phyloP scores from a whole-genome alignment of 805 yeast genomes.

The Candida schatavii region DNA sequence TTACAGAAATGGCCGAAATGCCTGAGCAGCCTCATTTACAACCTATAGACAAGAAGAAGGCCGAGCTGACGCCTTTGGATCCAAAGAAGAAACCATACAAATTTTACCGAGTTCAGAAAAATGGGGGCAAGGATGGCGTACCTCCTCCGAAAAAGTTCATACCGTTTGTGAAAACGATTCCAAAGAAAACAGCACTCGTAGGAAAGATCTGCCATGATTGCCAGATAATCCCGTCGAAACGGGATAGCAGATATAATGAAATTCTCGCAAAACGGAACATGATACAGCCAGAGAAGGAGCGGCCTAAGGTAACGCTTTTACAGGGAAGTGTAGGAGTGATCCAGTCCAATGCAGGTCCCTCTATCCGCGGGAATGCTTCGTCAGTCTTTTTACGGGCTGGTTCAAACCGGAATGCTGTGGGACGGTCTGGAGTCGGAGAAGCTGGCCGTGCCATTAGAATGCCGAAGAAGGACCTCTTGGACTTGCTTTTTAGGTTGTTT shows the following conservation, averaged over 20 bases:
- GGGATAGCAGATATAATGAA: constrained; percentile 67
- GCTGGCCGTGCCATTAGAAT: constrained; percentile 92
- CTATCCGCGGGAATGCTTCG: constrained; percentile 63
- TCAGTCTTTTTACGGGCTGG: constrained; percentile 60
- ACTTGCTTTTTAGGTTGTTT: constrained; percentile 80
- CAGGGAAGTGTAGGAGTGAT: constrained; percentile 84
- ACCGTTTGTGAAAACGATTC: constrained; percentile 86
- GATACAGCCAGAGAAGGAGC: constrained; percentile 48
- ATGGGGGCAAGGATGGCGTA: constrained; percentile 15
- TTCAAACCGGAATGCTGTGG: constrained; percentile 41
- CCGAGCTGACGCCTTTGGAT: constrained; percentile 6
- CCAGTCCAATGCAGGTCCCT: constrained; percentile 82
- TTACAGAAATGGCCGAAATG: constrained; percentile 50
- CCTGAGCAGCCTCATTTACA: constrained; percentile 51
- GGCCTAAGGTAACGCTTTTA: constrained; percentile 67
- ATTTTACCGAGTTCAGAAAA: constrained; percentile 32
- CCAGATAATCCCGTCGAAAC: constrained; percentile 74
- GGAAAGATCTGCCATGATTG: constrained; percentile 95
- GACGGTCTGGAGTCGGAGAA: constrained; percentile 6
- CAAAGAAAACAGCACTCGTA: constrained; percentile 78
- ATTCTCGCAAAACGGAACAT: constrained; percentile 52
- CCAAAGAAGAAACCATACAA: constrained; percentile 12
- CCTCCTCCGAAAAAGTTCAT: constrained; percentile 41
- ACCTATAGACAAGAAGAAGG: constrained; percentile 27
- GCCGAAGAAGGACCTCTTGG: constrained; percentile 89